phyloP scores from a whole-genome alignment of 371 early-diverging fungal genomes.

The Fennellomyces sp. region DNA sequence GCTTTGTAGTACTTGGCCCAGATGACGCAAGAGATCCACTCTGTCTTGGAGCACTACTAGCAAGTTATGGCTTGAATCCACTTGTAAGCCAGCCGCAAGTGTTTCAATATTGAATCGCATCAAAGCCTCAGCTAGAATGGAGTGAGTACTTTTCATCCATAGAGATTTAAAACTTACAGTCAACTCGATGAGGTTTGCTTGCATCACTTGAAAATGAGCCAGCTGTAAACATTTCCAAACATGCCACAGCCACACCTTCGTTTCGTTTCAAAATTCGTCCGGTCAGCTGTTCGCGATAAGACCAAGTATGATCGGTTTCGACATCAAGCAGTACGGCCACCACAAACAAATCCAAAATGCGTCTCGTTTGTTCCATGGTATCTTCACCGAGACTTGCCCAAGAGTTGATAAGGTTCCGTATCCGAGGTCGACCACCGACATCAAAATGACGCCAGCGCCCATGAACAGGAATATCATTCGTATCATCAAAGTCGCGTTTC shows the following conservation, averaged over 20 bases:
- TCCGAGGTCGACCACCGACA: slow-evolving; percentile 60
- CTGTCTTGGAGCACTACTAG: slow-evolving; percentile 79
- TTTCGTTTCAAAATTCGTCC: slow-evolving; percentile 65
- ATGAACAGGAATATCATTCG: slow-evolving; percentile 78
- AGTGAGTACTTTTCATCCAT: not conserved
- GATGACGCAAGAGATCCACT: slow-evolving; percentile 65
- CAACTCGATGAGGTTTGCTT: slow-evolving; percentile 74
- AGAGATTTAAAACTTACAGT: slow-evolving; percentile 66
- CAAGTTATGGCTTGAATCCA: slow-evolving; percentile 60
- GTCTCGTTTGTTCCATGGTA: slow-evolving; percentile 65
- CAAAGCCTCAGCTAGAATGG: slow-evolving; percentile 52
- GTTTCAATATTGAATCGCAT: slow-evolving; percentile 54
- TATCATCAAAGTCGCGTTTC: slow-evolving; percentile 69
- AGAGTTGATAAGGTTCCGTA: slow-evolving; percentile 57
- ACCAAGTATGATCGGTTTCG: slow-evolving; percentile 85
- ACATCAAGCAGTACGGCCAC: slow-evolving; percentile 90
- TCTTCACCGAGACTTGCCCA: slow-evolving; percentile 49
- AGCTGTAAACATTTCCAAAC: slow-evolving; percentile 79
- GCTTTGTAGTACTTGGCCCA: slow-evolving; percentile 57
- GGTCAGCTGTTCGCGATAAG: slow-evolving; percentile 63
- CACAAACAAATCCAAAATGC: slow-evolving; percentile 83
- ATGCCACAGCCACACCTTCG: slow-evolving; percentile 89
- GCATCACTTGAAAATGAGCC: slow-evolving; percentile 79
- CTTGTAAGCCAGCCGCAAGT: slow-evolving; percentile 74
- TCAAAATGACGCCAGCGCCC: slow-evolving; percentile 92